These are phyloP conservation scores for Areca catechu DNA, from an alignment of 176 grass and related monocot genomes.

Conservation along the genomic window DNA sequence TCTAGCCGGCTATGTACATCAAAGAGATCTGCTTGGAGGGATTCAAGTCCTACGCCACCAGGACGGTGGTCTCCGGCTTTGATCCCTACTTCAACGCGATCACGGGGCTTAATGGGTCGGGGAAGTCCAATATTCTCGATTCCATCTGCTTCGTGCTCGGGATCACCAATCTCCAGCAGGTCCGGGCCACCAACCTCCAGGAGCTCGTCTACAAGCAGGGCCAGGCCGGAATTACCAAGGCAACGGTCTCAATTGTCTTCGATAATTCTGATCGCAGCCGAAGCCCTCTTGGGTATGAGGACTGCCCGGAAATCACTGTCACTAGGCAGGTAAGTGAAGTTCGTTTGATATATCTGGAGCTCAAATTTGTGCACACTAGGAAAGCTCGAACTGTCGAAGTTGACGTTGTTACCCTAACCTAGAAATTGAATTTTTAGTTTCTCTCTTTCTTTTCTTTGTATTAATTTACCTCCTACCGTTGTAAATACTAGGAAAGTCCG, in stretches of 20 bases:
- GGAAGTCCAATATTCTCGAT: slow-evolving; percentile 98
- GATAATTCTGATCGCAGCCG: slow-evolving; percentile 79
- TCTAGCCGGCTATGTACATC: slow-evolving; percentile 53
- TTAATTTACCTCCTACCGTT: too few species aligned
- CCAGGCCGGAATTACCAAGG: slow-evolving; percentile 90
- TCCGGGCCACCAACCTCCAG: slow-evolving; percentile 71
- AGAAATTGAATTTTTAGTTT: too few species aligned
- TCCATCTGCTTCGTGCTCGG: slow-evolving; percentile 96
- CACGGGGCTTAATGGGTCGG: slow-evolving; percentile 87
- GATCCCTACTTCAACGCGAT: slow-evolving; percentile 98
- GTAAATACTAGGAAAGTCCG: too few species aligned
- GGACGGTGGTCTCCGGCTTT: slow-evolving; percentile 82
- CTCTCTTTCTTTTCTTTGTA: too few species aligned
- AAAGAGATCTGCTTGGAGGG: slow-evolving; percentile 92
- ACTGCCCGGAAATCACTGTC: slow-evolving; percentile 82
- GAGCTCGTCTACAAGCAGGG: slow-evolving; percentile 99
- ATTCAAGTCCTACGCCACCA: slow-evolving; percentile 93
- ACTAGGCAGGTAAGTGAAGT: slow-evolving; percentile 53
- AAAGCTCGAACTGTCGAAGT: too few species aligned
- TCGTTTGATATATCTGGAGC: background rate
- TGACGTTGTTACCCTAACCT: too few species aligned
- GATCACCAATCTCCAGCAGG: slow-evolving; percentile 91
- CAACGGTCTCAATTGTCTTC: slow-evolving; percentile 87
- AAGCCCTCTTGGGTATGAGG: slow-evolving; percentile 82
- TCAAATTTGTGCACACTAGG: too few species aligned